Evolutionary conservation across 768 basidiomycete species (phyloP).

Genomic region (Tylopilus balloui): DNA sequence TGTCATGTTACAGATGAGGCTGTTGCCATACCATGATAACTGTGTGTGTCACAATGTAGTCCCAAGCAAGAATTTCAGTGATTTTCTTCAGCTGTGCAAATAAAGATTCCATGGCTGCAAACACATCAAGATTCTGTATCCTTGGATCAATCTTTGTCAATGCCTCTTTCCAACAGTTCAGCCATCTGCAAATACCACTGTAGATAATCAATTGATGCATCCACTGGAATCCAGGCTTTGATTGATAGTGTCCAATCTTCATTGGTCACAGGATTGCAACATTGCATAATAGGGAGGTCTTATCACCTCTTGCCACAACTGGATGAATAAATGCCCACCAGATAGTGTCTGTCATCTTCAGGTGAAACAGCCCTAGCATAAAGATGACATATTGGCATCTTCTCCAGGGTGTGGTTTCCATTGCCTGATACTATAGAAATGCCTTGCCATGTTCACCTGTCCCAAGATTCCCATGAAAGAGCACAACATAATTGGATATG

Average conservation of each 20-base stretch:
- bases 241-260: slow-evolving; percentile 29
- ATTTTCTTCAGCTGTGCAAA: background rate
- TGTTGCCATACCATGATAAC: background rate
- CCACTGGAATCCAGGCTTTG: slow-evolving; percentile 32
- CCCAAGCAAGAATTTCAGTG: background rate
- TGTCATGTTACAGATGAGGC: background rate
- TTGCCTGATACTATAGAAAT: background rate
- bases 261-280: slow-evolving; percentile 26
- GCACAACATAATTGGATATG: background rate
- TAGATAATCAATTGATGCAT: slow-evolving; percentile 40
- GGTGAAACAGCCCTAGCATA: too few relatives aligned
- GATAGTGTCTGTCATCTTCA: slow-evolving; percentile 32
- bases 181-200: too few relatives aligned
- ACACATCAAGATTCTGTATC: background rate
- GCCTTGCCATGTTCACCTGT: background rate
- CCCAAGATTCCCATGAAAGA: too few relatives aligned
- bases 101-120: background rate
- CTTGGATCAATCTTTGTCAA: background rate
- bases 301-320: background rate
- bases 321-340: slow-evolving; percentile 16
- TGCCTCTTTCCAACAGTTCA: background rate
- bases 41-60: background rate
- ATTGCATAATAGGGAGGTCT: slow-evolving; percentile 15
- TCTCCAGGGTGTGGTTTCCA: slow-evolving; percentile 20
- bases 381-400: slow-evolving; percentile 33